Conservation (phyloP, 1,139 yeast species). For the Suhomyces anneliseae region DNA sequence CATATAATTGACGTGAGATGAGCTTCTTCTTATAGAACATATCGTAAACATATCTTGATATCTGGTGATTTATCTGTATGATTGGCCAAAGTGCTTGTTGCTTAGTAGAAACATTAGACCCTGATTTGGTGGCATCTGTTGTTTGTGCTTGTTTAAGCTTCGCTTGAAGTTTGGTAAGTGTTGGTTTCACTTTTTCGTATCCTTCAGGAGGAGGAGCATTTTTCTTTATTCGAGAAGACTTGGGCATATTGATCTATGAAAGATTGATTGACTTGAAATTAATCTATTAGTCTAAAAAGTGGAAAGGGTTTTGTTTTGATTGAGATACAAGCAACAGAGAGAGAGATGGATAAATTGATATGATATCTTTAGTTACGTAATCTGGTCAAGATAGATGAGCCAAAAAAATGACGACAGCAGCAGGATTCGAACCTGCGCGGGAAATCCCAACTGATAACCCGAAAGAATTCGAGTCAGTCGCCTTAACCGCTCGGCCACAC, state of each 20-base stretch:
- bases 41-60: constrained; percentile 74
- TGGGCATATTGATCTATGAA: constrained; percentile 11
- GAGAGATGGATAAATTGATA: too few species aligned
- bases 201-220: constrained; percentile 65
- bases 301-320: background rate
- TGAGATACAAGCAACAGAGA: background rate
- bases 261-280: background rate
- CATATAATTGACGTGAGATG: constrained; percentile 68
- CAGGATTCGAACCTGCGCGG: constrained; percentile 94
- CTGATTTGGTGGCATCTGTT: constrained; percentile 17
- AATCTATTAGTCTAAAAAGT: too few species aligned
- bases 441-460: constrained; percentile 59
- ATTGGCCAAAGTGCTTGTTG: constrained; percentile 73
- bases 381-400: background rate
- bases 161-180: constrained; percentile 60
- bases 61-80: constrained; percentile 67
- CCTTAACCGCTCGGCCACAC: constrained; percentile 20
- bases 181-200: constrained; percentile 67
- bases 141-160: constrained; percentile 61
- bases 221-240: constrained; percentile 15
- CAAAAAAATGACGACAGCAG: constrained; percentile 57
- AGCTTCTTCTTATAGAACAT: constrained; percentile 68
- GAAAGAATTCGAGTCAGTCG: constrained; percentile 19
- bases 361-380: background rate
- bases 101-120: constrained; percentile 33